Base-by-base conservation (phyloP, 2,329 filamentous ascomycete species). In the Ampelomyces quisqualis region DNA sequence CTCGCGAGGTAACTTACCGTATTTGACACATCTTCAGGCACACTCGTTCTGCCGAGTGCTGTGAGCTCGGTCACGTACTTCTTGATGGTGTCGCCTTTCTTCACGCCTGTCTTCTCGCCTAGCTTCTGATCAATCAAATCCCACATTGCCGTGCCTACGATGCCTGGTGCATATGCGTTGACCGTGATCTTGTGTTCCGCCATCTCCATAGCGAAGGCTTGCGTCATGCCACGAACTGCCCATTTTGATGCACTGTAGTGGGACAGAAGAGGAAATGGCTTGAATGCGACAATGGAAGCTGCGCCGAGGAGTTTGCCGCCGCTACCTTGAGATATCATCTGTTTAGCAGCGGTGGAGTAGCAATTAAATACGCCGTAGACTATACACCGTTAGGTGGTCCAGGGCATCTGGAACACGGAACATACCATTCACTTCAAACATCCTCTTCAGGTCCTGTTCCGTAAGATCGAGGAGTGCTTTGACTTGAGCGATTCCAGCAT, bases 141-240 rank as follows among this genome's bases (percentile, higher is more conserved):
- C 82, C 82, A 86, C 82, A 86, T 86, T 0, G 73, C 70, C 0
- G 81, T 85, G 0, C 77, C 80, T 0, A 86, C 81, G 33, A 86
- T 84, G 0, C 84, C 84, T 0, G 83, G 83, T 0, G 80, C 82
- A 53, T 85, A 86, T 0, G 77, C 76, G 51, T 86, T 86, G 14
- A 78, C 81, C 0, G 79, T 85, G 59, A 87, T 86, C 43, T 79
- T 72, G 57, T 86, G 76, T 32, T 68, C 64, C 0, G 82, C 82
- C 65, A 85, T 72, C 47, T 84, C 82, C 74, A 84, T 80, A 1
- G 83, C 82, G 48, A 83, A 84, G 0, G 76, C 78, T 60, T 86
- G 81, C 1, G 79, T 83, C 35, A 87, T 67, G 0, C 82, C 82
- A 3, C 83, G 73, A 1, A 87, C 81, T 0, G 84, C 84, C 69